phyloP scores from a whole-genome alignment of 257 asterid genomes.

The Forsythia viridissima region DNA sequence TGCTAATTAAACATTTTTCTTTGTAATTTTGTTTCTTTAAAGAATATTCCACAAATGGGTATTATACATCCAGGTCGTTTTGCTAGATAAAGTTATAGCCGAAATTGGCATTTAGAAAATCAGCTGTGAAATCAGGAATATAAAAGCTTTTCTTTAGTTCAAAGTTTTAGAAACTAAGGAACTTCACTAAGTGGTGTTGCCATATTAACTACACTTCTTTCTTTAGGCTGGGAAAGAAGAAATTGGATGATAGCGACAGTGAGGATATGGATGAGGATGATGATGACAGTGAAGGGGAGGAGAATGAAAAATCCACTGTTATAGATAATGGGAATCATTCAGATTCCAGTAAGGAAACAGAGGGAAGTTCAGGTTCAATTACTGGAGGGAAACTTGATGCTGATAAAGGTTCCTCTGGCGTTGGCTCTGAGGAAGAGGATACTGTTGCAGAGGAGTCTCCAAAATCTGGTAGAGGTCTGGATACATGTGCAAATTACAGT shows the following conservation, averaged over 20 bases:
- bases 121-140: neutral
- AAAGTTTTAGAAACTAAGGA: neutral
- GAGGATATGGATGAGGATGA: slow-evolving; percentile 54
- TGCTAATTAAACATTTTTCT: neutral
- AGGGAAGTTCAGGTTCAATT: slow-evolving; percentile 53
- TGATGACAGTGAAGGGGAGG: slow-evolving; percentile 44
- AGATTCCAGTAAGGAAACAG: slow-evolving; percentile 65
- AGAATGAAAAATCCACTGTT: slow-evolving; percentile 57
- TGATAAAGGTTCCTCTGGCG: slow-evolving; percentile 41
- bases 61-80: too few relatives aligned
- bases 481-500: slow-evolving; percentile 14
- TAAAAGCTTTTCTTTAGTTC: slow-evolving; percentile 6
- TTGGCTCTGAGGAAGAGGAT: slow-evolving; percentile 62
- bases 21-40: neutral
- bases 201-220: neutral
- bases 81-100: neutral
- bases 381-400: slow-evolving; percentile 38
- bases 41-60: too few relatives aligned
- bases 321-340: slow-evolving; percentile 53
- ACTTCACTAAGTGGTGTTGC: neutral
- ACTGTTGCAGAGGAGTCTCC: slow-evolving; percentile 27
- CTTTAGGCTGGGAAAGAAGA: slow-evolving; percentile 79
- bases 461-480: slow-evolving; percentile 25
- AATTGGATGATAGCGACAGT: slow-evolving; percentile 65
- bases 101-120: neutral